phyloP scores from a whole-genome alignment of 2,329 filamentous ascomycete species.

The Bipolaris sorokiniana region DNA sequence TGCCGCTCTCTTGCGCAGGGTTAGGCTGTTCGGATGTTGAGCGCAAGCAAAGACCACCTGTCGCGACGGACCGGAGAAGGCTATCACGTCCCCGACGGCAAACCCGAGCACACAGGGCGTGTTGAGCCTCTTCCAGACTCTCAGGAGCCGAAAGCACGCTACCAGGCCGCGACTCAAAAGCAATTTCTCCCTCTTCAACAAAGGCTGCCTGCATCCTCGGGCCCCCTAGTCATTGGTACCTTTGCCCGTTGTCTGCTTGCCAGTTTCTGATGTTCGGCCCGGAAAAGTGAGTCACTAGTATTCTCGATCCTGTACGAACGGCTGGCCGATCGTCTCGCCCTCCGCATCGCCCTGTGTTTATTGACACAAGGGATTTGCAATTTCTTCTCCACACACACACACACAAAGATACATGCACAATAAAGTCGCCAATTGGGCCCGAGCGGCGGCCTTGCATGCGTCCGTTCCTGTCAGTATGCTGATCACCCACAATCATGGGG shows the following conservation, averaged over 20 bases:
- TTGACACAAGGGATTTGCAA: neutral
- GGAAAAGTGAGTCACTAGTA: constrained; percentile 1
- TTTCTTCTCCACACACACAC: neutral
- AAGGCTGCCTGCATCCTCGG: constrained; percentile 3
- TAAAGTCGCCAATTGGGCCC: neutral
- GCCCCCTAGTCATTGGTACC: neutral
- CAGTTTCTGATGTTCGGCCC: constrained; percentile 3
- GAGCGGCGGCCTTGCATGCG: neutral
- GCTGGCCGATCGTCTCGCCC: neutral
- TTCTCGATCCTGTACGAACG: neutral
- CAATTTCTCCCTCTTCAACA: constrained; percentile 1
- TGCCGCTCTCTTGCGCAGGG: constrained; percentile 9
- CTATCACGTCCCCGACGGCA: constrained; percentile 19
- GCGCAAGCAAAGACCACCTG: constrained; percentile 12
- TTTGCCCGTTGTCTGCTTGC: neutral
- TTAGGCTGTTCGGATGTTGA: constrained; percentile 9
- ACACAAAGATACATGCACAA: neutral
- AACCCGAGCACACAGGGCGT: constrained; percentile 8
- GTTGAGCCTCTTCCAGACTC: constrained; percentile 22
- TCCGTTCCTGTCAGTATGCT: constrained; percentile 3
- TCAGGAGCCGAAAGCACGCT: constrained; percentile 8
- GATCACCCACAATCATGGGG: constrained; percentile 1
- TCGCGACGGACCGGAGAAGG: constrained; percentile 18
- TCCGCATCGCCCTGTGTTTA: neutral
- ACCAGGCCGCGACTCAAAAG: constrained; percentile 10